phyloP scores from a whole-genome alignment of 2,329 filamentous ascomycete genomes.

The Herpotrichia juniperi region DNA sequence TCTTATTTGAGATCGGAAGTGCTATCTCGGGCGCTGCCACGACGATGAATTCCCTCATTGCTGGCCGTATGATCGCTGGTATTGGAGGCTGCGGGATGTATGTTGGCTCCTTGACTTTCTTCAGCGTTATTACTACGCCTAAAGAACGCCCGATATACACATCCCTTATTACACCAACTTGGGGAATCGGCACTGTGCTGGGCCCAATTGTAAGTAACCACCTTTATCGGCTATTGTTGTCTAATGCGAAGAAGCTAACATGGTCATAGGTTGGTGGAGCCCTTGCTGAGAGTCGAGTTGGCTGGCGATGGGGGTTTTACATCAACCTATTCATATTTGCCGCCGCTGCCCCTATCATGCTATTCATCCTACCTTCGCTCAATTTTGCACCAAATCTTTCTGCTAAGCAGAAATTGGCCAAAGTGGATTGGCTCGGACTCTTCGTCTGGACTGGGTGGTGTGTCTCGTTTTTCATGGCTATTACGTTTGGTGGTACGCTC shows the following conservation, averaged over 20 bases:
- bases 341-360: not conserved
- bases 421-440: not conserved
- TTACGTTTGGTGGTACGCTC: conserved; percentile 57
- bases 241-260: not conserved
- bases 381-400: not conserved
- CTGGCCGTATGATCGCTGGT: not conserved
- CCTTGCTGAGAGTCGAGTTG: not conserved
- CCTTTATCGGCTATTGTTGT: not conserved
- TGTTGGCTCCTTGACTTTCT: not conserved
- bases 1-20: not conserved
- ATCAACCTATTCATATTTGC: not conserved
- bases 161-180: not conserved
- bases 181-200: not conserved
- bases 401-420: not conserved
- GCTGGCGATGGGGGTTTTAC: not conserved
- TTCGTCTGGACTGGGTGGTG: not conserved
- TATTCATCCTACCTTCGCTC: not conserved
- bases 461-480: conserved; percentile 50
- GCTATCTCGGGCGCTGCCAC: not conserved
- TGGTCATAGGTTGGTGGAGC: not conserved
- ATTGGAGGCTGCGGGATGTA: not conserved
- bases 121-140: not conserved
- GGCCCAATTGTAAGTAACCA: not conserved
- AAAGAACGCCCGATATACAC: not conserved
- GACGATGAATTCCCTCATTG: not conserved